Base-by-base conservation (phyloP, 768 basidiomycete genomes). In the Lentinula detonsa region DNA sequence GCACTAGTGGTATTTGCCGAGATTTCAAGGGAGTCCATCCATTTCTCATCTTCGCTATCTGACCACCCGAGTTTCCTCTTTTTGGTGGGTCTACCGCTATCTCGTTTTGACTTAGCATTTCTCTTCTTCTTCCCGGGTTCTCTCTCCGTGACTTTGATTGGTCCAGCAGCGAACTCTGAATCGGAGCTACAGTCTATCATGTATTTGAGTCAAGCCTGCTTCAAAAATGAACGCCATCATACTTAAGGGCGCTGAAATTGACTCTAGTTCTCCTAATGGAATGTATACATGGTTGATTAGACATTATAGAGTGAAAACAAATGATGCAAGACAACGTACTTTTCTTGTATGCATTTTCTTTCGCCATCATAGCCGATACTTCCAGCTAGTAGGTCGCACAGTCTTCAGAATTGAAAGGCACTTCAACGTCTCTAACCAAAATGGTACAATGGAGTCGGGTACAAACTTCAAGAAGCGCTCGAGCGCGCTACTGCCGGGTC, bases 81-180 rank as follows among this genome's bases (percentile, higher is more conserved):
- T 18, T 56, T 56, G 55, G 37, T 35, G 5, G 55, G 55, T 35
- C 39, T 23, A 31, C 5, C 37, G 57, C 34, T 42, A 4, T 52
- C 37, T 13, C 40, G 39, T 37, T 37, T 48, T 62, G 66, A 31
- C 61, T 65, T 57, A 62, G 65, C 21, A 60, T 42, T 23, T 60
- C 59, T 56, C 55, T 72, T 74, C 28, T 62, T 66, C 37, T 70
- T 66, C 59, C 73, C 75, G 60, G 55, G 60, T 63, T 59, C 68
- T 76, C 52, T 59, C 18, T 39, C 67, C 46, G 61, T 67, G 3
- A 62, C 56, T 62, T 62, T 63, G 21, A 39, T 18, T 6, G 67
- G 61, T 1, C 79, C 78, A 3, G 80, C 72, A 31, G 73, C 75
- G 64, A 84, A 84, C 52, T 83, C 81, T 35, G 79, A 73, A 65